Evolutionary conservation across 345 rosid species (phyloP), one percentile per base, ranked within the genome.

Genomic region (Geranium rotundifolium): DNA sequence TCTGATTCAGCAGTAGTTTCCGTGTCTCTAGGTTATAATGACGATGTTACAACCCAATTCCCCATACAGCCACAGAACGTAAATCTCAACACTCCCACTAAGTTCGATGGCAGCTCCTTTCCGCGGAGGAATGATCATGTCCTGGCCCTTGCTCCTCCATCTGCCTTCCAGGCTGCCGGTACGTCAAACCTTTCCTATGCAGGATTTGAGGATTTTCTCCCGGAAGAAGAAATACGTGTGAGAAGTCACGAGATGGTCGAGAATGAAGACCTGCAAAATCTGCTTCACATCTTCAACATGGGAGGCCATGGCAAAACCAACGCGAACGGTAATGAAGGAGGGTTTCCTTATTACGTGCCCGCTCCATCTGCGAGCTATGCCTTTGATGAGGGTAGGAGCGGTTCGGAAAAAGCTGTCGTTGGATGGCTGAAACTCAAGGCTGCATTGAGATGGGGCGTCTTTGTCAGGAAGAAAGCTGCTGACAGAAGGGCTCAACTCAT

Each of bases 191-290:
- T 73, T 30, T 75, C 62, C 76, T 61, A 89, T 70, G 60, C 78
- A 72, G 76, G 65, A 27, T 0, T 74, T 54, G 95, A 84, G 76
- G 87, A 89, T 63, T 71, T 78, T 29, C 77, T 84, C 57, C 73
- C 89, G 0, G 91, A 87, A 61, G 98, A 89, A 85, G 78, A 66
- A 63, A 74, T 92, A 57, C 79, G 95, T 54, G 12, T 79, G 17
- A 82, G 91, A 73, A 92, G 98, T 76, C 79, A 82, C 7, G 96
- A 89, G 73, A 92, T 89, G 97, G 80, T 92, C 57, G 89, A 87
- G 58, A 77, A 73, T 27, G 93, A 89, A 58, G 96, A 92, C 67
- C 85, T 92, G 96, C 98, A 92, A 78, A 83, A 82, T 65, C 78
- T 92, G 67, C 79, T 92, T 49, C 82, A 73, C 64, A 80, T 88